Base-by-base conservation (phyloP, 129 eudicot species). In the Flaveria bidentis region DNA sequence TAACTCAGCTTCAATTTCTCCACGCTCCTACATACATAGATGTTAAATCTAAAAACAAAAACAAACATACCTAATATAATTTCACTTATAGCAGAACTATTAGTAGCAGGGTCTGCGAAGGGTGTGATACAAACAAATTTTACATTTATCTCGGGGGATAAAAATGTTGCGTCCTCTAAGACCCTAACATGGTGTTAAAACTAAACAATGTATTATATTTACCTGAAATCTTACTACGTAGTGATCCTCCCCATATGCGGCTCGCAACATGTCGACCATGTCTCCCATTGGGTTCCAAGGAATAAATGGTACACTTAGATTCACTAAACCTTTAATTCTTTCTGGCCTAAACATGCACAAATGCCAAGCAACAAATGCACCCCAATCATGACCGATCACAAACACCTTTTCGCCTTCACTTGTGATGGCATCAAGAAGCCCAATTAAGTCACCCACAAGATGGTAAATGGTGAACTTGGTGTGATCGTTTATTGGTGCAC, bases 341-440 rank as follows among this genome's bases (percentile, higher is more conserved):
- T 85, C 86, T 0, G 86, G 86, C 65, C 88, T 78, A 80, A 70
- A 80, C 83, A 86, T 15, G 75, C 85, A 69, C 67, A 86, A 42
- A 61, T 76, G 22, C 90, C 90, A 86, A 62, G 87, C 83, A 9
- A 86, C 16, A 0, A 12, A 7, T 0, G 86, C 87, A 33, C 89
- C 89, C 87, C 89, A 86, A 52, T 86, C 89, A 67, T 82, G 89
- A 25, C 89, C 89, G 9, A 86, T 85, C 49, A 84, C 88, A 46
- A 82, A 80, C 74, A 80, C 87, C 63, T 84, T 84, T 26, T 84
- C 88, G 12, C 75, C 76, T 8, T 81, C 69, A 9, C 67, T 76
- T 9, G 82, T 78, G 67, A 87, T 55, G 6, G 83, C 82, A 62
- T 81, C 85, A 49, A 86, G 57, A 58, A 83, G 84, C 36, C 4